phyloP scores from a whole-genome alignment of 805 yeast genomes.

The Tetrapisispora phaffii region DNA sequence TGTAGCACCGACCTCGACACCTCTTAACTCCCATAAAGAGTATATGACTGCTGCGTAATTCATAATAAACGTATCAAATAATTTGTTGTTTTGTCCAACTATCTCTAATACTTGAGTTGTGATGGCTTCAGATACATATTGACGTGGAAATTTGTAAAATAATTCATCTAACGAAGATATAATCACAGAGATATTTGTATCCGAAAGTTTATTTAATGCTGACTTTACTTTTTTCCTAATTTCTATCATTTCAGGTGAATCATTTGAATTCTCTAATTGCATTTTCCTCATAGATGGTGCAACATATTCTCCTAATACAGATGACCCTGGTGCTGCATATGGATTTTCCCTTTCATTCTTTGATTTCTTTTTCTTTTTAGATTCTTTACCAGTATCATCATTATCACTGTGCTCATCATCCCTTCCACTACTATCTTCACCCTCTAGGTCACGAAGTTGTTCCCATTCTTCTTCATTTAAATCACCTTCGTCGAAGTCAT shows the following conservation, averaged over 20 bases:
- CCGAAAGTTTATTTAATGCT: constrained; percentile 79
- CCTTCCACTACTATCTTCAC: constrained; percentile 12
- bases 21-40: constrained; percentile 67
- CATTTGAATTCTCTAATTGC: constrained; percentile 31
- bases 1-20: constrained; percentile 82
- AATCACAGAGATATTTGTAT: constrained; percentile 65
- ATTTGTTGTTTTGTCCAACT: constrained; percentile 50
- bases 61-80: constrained; percentile 70
- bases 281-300: constrained; percentile 79
- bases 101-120: constrained; percentile 56
- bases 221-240: constrained; percentile 66
- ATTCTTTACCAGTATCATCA: constrained; percentile 21
- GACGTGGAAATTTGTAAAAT: constrained; percentile 62
- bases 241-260: constrained; percentile 38
- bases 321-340: constrained; percentile 48
- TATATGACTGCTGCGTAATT: constrained; percentile 70
- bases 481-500: constrained; percentile 34
- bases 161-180: constrained; percentile 57
- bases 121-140: constrained; percentile 63
- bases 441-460: constrained; percentile 26
- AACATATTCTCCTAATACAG: constrained; percentile 44
- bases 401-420: constrained; percentile 15
- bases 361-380: constrained; percentile 29
- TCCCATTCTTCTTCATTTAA: constrained; percentile 29
- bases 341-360: constrained; percentile 51